phyloP scores from a whole-genome alignment of 2,329 filamentous ascomycete species.

The Sporothrix luriei region DNA sequence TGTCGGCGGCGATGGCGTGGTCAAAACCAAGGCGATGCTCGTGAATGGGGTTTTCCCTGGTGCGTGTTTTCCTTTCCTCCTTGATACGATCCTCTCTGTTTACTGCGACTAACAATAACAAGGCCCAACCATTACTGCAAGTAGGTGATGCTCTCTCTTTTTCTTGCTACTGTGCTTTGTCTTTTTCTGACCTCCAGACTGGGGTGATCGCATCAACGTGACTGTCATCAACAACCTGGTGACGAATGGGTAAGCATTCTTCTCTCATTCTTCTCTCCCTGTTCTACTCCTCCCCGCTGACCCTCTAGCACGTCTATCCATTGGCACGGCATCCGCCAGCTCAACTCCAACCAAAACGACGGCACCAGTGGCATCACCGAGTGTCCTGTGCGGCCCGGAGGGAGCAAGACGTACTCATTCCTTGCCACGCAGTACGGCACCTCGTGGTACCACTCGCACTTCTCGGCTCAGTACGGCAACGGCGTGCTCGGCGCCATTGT shows the following conservation, averaged over 20 bases:
- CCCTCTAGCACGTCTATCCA: conserved; percentile 47
- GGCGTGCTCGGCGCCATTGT: conserved; percentile 55
- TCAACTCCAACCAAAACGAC: conserved; percentile 48
- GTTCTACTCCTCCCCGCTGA: conserved; percentile 46
- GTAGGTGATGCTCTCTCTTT: neutral
- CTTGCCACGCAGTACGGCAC: conserved; percentile 45
- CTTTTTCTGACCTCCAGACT: conserved; percentile 40
- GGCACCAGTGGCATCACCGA: conserved; percentile 51
- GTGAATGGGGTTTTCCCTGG: conserved; percentile 34
- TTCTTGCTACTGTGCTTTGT: neutral
- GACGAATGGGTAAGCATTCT: conserved; percentile 48
- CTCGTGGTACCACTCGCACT: conserved; percentile 54
- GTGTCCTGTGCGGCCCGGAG: conserved; percentile 46
- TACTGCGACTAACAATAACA: neutral
- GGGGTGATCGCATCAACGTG: conserved; percentile 58
- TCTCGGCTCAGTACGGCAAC: conserved; percentile 52
- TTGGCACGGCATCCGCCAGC: conserved; percentile 54
- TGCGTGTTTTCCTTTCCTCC: neutral
- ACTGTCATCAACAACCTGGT: conserved; percentile 66
- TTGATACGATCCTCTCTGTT: neutral
- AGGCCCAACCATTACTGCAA: conserved; percentile 6
- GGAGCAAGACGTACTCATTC: conserved; percentile 44
- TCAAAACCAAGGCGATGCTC: conserved; percentile 37
- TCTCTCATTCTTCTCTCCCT: conserved; percentile 53
- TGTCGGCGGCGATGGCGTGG: conserved; percentile 34